Evolutionary conservation across 2,329 filamentous ascomycete species (phyloP), one percentile per base, ranked within the genome.

Genomic region (Epichloe sibirici): DNA sequence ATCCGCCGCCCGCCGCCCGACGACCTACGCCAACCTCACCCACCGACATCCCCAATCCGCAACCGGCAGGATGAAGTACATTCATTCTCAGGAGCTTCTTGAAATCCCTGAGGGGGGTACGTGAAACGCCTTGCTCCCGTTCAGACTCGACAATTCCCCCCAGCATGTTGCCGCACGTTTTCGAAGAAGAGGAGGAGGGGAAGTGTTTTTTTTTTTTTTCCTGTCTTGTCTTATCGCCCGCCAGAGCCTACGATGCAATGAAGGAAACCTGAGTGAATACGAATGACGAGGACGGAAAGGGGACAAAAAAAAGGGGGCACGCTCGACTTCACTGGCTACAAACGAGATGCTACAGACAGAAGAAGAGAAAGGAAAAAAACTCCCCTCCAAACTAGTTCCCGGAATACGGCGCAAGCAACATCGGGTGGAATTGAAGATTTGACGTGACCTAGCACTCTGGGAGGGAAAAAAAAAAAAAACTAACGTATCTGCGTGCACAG

Each of bases 21-120:
- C 63, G 63, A 60, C 62, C 61, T 58, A 66, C 59, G 67, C 68
- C 67, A 69, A 66, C 67, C 67, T 69, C 67, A 67, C 66, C 66
- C 62, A 62, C 62, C 69, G 65, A 67, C 70, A 72, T 70, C 67
- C 69, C 68, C 67, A 54, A 48, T 54, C 68, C 67, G 69, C 69
- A 67, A 72, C 72, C 74, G 76, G 78, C 86, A 96, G 88, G 78
- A 97, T 97, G 93, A 94, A 88, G 82, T 97, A 96, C 88, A 95
- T 98, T 80, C 90, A 96, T 83, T 95, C 89, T 71, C 82, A 91
- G 79, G 91, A 98, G 85, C 81, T 82, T 77, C 82, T 98, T 78
- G 82, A 85, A 70, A 89, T 98, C 77, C 93, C 94, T 70, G 89
- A 96, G 75, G 88, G 90, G 81, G 90, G 90, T 95, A 85, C 78